Evolutionary conservation across 2,329 filamentous ascomycete species (phyloP).

Genomic region (Exophiala xenobiotica): DNA sequence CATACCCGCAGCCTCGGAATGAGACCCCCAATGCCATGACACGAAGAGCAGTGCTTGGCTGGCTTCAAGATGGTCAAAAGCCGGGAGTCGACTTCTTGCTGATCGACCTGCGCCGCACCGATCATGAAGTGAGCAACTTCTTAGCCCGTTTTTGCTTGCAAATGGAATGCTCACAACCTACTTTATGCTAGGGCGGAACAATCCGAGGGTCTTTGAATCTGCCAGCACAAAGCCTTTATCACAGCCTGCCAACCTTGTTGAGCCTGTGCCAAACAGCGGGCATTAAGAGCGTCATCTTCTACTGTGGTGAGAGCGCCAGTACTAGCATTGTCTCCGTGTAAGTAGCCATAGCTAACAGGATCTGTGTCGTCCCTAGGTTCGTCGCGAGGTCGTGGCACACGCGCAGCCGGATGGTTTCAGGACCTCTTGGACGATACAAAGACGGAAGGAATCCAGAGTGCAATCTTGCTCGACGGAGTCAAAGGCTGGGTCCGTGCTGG

Average conservation of each 20-base stretch:
- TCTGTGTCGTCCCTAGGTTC: too few species aligned
- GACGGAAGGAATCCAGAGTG: conserved; percentile 15
- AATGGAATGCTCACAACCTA: not conserved
- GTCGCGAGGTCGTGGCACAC: conserved; percentile 54
- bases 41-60: conserved; percentile 38
- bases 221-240: conserved; percentile 43
- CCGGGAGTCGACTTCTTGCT: conserved; percentile 41
- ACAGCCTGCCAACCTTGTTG: conserved; percentile 40
- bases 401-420: conserved; percentile 56
- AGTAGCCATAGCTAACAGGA: too few species aligned
- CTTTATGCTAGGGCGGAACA: conserved; percentile 55
- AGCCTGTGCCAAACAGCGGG: conserved; percentile 34
- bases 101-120: conserved; percentile 49
- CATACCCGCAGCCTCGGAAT: conserved; percentile 22
- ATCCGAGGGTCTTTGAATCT: conserved; percentile 57
- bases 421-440: conserved; percentile 49
- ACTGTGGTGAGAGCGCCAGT: conserved; percentile 38
- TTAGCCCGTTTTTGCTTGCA: not conserved
- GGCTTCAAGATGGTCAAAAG: conserved; percentile 36
- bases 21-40: conserved; percentile 30
- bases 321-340: not conserved
- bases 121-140: conserved; percentile 45
- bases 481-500: conserved; percentile 35
- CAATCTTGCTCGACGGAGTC: conserved; percentile 35
- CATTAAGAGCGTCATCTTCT: conserved; percentile 41